A percentile compares a stretch with the other conserved stretches of the same genome.
Conservation (phyloP, 768 basidiomycete species). For the Leccinellum rugosiceps region DNA sequence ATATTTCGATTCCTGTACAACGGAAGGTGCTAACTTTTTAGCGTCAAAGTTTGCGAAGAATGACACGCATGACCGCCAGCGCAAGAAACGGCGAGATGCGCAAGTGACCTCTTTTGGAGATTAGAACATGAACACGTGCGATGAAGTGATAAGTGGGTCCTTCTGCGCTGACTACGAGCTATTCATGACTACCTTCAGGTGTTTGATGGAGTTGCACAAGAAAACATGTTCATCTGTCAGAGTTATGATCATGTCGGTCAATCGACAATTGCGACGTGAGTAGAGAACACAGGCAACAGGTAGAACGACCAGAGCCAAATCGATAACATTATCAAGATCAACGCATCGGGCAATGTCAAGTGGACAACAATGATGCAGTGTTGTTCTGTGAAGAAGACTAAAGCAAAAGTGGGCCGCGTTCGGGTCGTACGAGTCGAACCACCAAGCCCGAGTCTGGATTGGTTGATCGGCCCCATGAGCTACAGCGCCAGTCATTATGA, state of each 20-base stretch:
- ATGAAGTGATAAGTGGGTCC: not conserved
- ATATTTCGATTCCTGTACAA: constrained; percentile 5
- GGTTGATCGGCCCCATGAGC: not conserved
- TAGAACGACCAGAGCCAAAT: not conserved
- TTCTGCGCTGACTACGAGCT: not conserved
- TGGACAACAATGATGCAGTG: constrained; percentile 10
- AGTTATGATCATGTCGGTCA: not conserved
- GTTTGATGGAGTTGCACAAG: not conserved
- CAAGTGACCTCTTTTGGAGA: not conserved
- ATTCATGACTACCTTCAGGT: not conserved
- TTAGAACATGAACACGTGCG: constrained; percentile 1
- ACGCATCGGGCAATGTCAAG: not conserved
- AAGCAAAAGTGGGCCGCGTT: not conserved
- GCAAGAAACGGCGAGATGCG: not conserved
- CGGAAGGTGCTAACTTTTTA: not conserved
- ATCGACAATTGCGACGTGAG: not conserved
- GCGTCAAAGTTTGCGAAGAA: not conserved
- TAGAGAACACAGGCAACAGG: not conserved
- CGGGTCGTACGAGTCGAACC: constrained; percentile 17
- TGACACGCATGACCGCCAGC: not conserved
- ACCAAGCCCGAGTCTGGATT: not conserved
- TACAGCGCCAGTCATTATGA: not conserved
- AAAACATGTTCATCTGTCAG: not conserved
- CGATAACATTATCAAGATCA: constrained; percentile 11
- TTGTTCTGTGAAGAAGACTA: constrained; percentile 6